Base-by-base conservation (phyloP, 2,329 filamentous ascomycete species). In the Fusarium sp. region DNA sequence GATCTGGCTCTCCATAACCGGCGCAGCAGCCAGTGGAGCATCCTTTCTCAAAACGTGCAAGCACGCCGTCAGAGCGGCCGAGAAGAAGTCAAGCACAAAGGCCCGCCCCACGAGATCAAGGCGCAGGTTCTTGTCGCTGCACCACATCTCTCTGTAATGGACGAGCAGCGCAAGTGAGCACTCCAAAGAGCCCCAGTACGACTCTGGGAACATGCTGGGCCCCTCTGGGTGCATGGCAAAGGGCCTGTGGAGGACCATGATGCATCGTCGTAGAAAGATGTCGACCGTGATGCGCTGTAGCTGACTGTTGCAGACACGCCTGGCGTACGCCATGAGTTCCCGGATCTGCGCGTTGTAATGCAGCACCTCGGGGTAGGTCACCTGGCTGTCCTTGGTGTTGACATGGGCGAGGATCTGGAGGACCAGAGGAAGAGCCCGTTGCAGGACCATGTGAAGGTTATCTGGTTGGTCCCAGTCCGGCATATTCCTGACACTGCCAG, bases 121-220 rank as follows among this genome's bases (percentile, higher is more conserved):
- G 10, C 76, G 70, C 50, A 74, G 62, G 27, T 28, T 48, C 10
- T 66, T 59, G 12, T 78, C 77, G 31, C 71, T 68, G 9, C 76
- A 73, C 77, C 77, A 80, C 40, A 81, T 68, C 57, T 80, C 78
- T 44, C 78, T 77, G 44, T 80, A 80, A 59, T 80, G 78, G 46
- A 80, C 73, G 5, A 80, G 71, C 27, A 81, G 68, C 9, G 78
- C 78, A 7, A 80, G 74, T 0, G 78, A 79, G 67, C 79, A 81
- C 70, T 80, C 78, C 16, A 81, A 71, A 8, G 79, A 81, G 16
- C 75, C 77, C 78, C 79, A 80, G 71, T 80, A 80, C 31, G 78
- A 78, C 59, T 80, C 78, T 6, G 79, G 76, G 51, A 77, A 80
- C 69, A 78, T 53, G 51, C 67, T 63, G 1, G 78, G 79, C 0